A percentile compares a stretch with the other conserved stretches of the same genome.
phyloP scores from a whole-genome alignment of 2,329 filamentous ascomycete genomes.

The Cladosporium halotolerans region DNA sequence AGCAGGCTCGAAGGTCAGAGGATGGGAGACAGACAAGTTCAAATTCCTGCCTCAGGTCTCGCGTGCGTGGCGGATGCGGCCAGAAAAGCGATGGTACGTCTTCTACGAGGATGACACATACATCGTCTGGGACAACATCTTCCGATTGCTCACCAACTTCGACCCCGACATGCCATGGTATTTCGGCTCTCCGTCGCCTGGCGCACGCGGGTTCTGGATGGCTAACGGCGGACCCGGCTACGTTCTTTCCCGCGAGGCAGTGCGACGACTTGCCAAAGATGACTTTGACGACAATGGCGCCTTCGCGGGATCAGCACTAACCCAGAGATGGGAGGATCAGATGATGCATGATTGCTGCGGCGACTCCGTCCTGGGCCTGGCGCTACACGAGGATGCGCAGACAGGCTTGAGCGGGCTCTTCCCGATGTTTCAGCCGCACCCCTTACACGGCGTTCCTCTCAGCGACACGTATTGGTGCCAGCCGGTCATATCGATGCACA shows the following conservation, averaged over 20 bases:
- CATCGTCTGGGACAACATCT: conserved; percentile 36
- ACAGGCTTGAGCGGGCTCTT: conserved; percentile 40
- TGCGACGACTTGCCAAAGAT: conserved; percentile 36
- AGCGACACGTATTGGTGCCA: conserved; percentile 46
- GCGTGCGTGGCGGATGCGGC: conserved; percentile 41
- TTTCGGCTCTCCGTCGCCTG: conserved; percentile 44
- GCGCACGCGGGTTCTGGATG: conserved; percentile 35
- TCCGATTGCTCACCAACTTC: conserved; percentile 42
- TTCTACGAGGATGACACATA: conserved; percentile 51
- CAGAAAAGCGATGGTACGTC: conserved; percentile 46
- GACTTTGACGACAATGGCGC: conserved; percentile 28
- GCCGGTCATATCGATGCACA: conserved; percentile 46
- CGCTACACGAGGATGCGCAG: conserved; percentile 36
- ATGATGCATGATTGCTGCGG: conserved; percentile 46
- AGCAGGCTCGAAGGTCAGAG: conserved; percentile 22
- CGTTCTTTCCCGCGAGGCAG: conserved; percentile 41
- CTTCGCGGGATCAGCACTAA: conserved; percentile 33
- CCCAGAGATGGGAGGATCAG: conserved; percentile 32
- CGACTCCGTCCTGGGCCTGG: conserved; percentile 45
- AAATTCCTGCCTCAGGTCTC: conserved; percentile 50
- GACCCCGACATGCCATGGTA: conserved; percentile 38
- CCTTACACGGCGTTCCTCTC: conserved; percentile 46
- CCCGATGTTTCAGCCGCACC: conserved; percentile 45
- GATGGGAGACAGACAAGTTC: conserved; percentile 48
- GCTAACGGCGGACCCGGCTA: conserved; percentile 47